Evolutionary conservation across 768 basidiomycete species (phyloP).

Genomic region (Astraeus odoratus): DNA sequence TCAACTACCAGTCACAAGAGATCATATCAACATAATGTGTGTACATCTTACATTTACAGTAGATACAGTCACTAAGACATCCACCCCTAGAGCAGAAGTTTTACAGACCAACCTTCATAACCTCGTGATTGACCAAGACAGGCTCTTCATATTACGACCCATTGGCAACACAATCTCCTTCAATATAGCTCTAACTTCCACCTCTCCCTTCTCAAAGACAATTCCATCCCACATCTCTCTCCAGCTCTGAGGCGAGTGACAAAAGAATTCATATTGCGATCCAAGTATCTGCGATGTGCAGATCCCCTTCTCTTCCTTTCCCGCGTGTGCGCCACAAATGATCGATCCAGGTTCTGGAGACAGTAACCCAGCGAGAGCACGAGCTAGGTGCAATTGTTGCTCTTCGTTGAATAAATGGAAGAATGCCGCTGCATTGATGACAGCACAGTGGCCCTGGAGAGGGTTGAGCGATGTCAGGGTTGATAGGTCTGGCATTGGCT

Average conservation of each 20-base stretch:
- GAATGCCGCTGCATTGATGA: slow-evolving; percentile 36
- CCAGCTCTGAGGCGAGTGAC: slow-evolving; percentile 14
- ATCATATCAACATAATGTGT: too few species aligned
- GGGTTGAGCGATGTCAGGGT: too few species aligned
- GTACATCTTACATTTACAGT: too few species aligned
- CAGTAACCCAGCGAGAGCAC: slow-evolving; percentile 34
- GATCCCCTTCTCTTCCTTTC: neutral
- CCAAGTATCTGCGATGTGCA: neutral
- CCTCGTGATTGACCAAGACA: neutral
- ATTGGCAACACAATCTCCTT: neutral
- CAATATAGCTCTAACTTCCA: slow-evolving; percentile 23
- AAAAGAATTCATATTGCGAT: neutral
- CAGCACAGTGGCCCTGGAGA: too few species aligned
- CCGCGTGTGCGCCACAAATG: slow-evolving; percentile 37
- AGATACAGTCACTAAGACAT: too few species aligned
- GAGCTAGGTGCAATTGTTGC: slow-evolving; percentile 35
- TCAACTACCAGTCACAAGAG: too few species aligned
- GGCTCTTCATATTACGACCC: neutral
- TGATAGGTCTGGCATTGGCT: too few species aligned
- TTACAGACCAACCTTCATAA: neutral
- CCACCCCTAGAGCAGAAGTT: too few species aligned
- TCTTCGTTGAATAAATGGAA: slow-evolving; percentile 40
- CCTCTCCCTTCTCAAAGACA: slow-evolving; percentile 26
- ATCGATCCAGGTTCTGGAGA: slow-evolving; percentile 36
- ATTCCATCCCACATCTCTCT: slow-evolving; percentile 12